Evolutionary conservation across 2,329 filamentous ascomycete genomes (phyloP).

Genomic region (Paracorniculantispora psalliotae): DNA sequence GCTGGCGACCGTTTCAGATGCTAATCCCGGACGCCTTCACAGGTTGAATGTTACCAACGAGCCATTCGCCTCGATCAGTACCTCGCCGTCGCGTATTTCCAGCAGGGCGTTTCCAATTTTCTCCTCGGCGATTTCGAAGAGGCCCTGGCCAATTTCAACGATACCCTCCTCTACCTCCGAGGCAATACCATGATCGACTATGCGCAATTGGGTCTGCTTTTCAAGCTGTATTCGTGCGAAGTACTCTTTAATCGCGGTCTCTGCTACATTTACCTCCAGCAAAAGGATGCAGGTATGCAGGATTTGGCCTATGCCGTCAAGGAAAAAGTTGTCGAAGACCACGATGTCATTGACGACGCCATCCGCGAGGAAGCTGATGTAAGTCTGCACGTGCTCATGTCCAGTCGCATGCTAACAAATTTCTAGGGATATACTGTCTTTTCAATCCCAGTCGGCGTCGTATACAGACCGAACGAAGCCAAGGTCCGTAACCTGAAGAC

Average conservation of each 20-base stretch:
- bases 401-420: slow-evolving; percentile 19
- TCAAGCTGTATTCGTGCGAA: slow-evolving; percentile 96
- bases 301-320: slow-evolving; percentile 87
- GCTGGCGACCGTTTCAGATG: neutral
- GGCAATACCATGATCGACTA: slow-evolving; percentile 98
- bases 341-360: slow-evolving; percentile 96
- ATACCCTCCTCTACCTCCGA: slow-evolving; percentile 87
- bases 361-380: slow-evolving; percentile 91
- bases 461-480: slow-evolving; percentile 93
- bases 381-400: slow-evolving; percentile 22
- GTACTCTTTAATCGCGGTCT: slow-evolving; percentile 95
- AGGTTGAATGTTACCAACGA: slow-evolving; percentile 94
- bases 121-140: slow-evolving; percentile 95
- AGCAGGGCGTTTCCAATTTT: slow-evolving; percentile 97
- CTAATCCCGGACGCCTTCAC: slow-evolving; percentile 9
- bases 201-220: slow-evolving; percentile 88
- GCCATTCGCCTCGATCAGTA: slow-evolving; percentile 90
- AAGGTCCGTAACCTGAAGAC: slow-evolving; percentile 98
- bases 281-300: slow-evolving; percentile 84
- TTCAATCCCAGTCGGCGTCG: slow-evolving; percentile 90
- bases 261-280: slow-evolving; percentile 94
- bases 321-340: slow-evolving; percentile 93
- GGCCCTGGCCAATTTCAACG: slow-evolving; percentile 96
- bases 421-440: slow-evolving; percentile 91
- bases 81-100: slow-evolving; percentile 95